Evolutionary conservation across 805 yeast species (phyloP).

Genomic region (Metschnikowia vanudenii): DNA sequence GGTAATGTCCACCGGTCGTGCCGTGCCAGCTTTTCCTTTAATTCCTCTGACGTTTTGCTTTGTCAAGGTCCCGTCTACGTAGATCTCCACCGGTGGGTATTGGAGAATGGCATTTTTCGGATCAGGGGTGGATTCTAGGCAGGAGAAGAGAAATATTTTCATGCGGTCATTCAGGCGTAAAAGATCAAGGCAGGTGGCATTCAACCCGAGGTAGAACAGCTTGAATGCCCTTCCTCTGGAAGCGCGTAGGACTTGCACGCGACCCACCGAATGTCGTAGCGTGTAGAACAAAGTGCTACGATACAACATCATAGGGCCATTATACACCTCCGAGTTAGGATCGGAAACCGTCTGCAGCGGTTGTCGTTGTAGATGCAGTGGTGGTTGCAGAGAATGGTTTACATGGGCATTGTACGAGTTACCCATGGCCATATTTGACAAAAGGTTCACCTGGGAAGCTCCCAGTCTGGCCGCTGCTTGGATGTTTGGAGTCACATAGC

Average conservation of each 20-base stretch:
- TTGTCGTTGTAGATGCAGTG: neutral
- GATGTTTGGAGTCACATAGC: neutral
- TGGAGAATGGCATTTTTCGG: constrained; percentile 37
- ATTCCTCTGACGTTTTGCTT: constrained; percentile 53
- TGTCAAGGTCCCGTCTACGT: constrained; percentile 55
- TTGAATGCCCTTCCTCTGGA: constrained; percentile 46
- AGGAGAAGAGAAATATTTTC: constrained; percentile 55
- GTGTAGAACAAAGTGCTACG: constrained; percentile 55
- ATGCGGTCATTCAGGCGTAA: constrained; percentile 23
- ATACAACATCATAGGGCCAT: constrained; percentile 47
- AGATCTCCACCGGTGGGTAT: constrained; percentile 76
- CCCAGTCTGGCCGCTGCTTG: neutral
- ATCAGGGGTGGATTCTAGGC: constrained; percentile 35
- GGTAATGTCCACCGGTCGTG: constrained; percentile 79
- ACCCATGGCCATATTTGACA: neutral
- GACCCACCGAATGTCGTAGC: constrained; percentile 46
- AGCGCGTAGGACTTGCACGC: constrained; percentile 44
- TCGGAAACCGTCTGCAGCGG: neutral
- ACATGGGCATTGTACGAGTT: neutral
- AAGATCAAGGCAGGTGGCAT: constrained; percentile 39
- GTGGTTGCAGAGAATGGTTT: neutral
- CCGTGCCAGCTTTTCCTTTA: constrained; percentile 73
- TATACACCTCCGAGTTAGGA: constrained; percentile 9
- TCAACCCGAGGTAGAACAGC: constrained; percentile 39
- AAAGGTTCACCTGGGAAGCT: no score